Conservation (phyloP, 202 grass and related monocot genomes). For the Setaria italica region DNA sequence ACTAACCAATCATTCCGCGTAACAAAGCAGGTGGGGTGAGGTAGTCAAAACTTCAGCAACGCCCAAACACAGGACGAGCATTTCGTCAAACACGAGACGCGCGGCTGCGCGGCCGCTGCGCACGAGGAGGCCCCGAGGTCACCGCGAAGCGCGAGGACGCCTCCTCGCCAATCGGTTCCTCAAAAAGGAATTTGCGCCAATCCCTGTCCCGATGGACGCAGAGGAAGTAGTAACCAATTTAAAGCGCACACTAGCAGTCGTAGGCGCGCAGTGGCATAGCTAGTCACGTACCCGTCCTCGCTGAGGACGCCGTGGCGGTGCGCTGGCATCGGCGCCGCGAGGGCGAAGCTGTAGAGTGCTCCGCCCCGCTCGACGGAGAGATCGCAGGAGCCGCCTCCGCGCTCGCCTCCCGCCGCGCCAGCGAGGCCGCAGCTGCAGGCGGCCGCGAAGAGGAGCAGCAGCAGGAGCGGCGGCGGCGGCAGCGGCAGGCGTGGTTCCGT, state of each 20-base stretch:
- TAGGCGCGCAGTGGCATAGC: background rate
- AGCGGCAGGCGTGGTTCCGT: background rate
- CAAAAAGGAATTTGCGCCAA: background rate
- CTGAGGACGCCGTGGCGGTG: slow-evolving; percentile 88
- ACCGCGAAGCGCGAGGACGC: background rate
- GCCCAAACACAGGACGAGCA: background rate
- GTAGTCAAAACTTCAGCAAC: background rate
- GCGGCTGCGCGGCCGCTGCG: background rate
- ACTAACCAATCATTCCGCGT: background rate
- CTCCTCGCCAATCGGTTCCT: too few species aligned
- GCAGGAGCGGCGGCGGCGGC: background rate
- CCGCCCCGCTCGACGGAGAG: slow-evolving; percentile 49
- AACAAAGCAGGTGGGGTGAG: background rate
- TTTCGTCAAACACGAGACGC: slow-evolving; percentile 35
- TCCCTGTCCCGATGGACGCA: slow-evolving; percentile 13
- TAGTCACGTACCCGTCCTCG: slow-evolving; percentile 76
- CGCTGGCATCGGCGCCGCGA: slow-evolving; percentile 64
- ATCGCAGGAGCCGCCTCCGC: slow-evolving; percentile 56
- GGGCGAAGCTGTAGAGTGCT: slow-evolving; percentile 75
- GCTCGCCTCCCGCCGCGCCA: background rate
- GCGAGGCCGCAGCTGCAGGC: slow-evolving; percentile 20
- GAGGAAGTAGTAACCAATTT: background rate
- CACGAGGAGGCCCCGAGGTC: background rate
- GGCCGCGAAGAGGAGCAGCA: slow-evolving; percentile 25
- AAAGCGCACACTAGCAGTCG: background rate